Conservation (phyloP, 1,284 basidiomycete species). For the Ustilago shanxiensis region DNA sequence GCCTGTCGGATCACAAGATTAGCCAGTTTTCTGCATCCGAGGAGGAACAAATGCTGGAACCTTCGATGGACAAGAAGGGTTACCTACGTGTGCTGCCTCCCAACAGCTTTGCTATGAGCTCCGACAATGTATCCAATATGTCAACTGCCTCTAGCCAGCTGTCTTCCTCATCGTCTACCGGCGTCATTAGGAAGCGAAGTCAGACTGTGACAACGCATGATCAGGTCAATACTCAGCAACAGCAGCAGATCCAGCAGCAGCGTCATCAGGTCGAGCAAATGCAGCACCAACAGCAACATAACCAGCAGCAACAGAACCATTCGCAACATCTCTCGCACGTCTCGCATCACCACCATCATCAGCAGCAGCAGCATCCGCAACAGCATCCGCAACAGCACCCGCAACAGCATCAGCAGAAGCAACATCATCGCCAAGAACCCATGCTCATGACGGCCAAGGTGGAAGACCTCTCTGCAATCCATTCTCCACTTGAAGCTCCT, state of each 20-base stretch:
- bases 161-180: conserved; percentile 38
- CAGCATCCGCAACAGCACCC: conserved; percentile 13
- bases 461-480: conserved; percentile 9
- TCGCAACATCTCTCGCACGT: conserved; percentile 12
- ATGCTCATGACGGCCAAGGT: background rate
- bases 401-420: conserved; percentile 6
- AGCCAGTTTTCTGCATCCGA: conserved; percentile 17
- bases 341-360: conserved; percentile 5
- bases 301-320: conserved; percentile 19
- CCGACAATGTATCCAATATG: conserved; percentile 40
- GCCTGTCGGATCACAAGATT: conserved; percentile 47
- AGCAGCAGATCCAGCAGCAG: conserved; percentile 16
- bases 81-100: conserved; percentile 35
- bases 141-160: conserved; percentile 35
- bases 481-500: conserved; percentile 19
- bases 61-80: conserved; percentile 17
- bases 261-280: conserved; percentile 28
- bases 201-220: conserved; percentile 30
- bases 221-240: conserved; percentile 10
- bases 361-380: conserved; percentile 11
- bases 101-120: conserved; percentile 31
- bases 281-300: conserved; percentile 31
- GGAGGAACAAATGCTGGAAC: conserved; percentile 15
- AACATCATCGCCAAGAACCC: conserved; percentile 12
- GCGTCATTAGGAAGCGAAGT: conserved; percentile 27